phyloP scores from a whole-genome alignment of 1,139 yeast genomes.

The Saccharomyces hybrid region DNA sequence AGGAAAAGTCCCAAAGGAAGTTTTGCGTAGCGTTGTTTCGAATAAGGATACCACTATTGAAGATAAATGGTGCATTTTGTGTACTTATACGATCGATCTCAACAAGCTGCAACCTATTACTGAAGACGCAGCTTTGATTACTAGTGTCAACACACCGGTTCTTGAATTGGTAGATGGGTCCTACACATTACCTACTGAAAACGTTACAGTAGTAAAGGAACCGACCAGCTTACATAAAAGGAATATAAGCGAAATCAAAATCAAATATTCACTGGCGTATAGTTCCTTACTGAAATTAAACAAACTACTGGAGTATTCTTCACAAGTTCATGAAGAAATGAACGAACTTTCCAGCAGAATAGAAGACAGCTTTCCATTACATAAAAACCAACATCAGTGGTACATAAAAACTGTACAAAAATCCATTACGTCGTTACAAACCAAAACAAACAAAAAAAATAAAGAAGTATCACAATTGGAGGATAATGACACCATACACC shows the following conservation, averaged over 20 bases:
- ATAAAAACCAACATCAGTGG: conserved; percentile 7
- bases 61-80: conserved; percentile 18
- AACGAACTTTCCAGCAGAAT: conserved; percentile 3
- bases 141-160: conserved; percentile 8
- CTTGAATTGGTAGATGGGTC: conserved; percentile 19
- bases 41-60: neutral
- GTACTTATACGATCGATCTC: conserved; percentile 13
- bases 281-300: conserved; percentile 25
- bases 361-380: conserved; percentile 6
- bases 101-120: conserved; percentile 12
- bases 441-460: neutral
- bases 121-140: conserved; percentile 6
- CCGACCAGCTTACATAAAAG: neutral
- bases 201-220: neutral
- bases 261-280: conserved; percentile 18
- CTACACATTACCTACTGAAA: conserved; percentile 11
- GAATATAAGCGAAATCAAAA: conserved; percentile 3
- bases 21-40: conserved; percentile 2
- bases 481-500: neutral
- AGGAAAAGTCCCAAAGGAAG: conserved; percentile 16
- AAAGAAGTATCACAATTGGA: neutral
- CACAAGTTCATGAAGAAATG: conserved; percentile 21
- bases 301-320: conserved; percentile 23
- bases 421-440: neutral
- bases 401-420: conserved; percentile 7